Base-by-base conservation (phyloP, 805 yeast genomes). In the Ogataea kodamae region DNA sequence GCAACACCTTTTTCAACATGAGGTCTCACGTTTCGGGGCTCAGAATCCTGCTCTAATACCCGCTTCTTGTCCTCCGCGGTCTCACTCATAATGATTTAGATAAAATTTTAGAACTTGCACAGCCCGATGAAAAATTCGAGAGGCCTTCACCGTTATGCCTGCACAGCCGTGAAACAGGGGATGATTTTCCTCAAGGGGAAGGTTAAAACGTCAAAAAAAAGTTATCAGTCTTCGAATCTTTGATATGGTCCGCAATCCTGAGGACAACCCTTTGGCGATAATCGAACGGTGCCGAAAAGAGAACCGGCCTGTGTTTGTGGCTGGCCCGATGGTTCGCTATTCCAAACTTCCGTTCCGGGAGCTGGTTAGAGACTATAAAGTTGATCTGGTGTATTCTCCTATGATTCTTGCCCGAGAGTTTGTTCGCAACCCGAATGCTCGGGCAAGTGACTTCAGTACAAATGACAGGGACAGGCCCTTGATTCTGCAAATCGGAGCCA, bases 251-350 rank as follows among this genome's bases (percentile, higher is more conserved):
- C 59, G 78, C 40, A 55, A 63, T 28, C 65, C 70, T 11, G 53
- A 62, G 19, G 69, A 74, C 55, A 72, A 73, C 45, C 83, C 84
- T 9, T 48, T 77, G 12, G 55, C 63, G 25, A 72, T 78, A 10
- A 65, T 78, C 8, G 60, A 64, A 33, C 59, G 68, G 37, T 64
- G 81, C 52, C 55, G 60, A 43, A 33, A 47, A 3, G 73, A 70
- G 40, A 64, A 65, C 4, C 59, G 81, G 39, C 80, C 81, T 0
- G 86, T 74, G 1, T 72, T 69, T 25, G 69, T 83, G 8, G 79
- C 85, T 1, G 98, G 97, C 0, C 98, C 98, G 4, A 92, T 92
- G 98, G 98, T 92, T 1, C 67, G 98, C 32, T 92, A 92, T 65
- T 86, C 96, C 1, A 90, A 92, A 57, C 70, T 92, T 25, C 96